Evolutionary conservation across 2,329 filamentous ascomycete species (phyloP).

Genomic region (Tolypocladium inflatum): DNA sequence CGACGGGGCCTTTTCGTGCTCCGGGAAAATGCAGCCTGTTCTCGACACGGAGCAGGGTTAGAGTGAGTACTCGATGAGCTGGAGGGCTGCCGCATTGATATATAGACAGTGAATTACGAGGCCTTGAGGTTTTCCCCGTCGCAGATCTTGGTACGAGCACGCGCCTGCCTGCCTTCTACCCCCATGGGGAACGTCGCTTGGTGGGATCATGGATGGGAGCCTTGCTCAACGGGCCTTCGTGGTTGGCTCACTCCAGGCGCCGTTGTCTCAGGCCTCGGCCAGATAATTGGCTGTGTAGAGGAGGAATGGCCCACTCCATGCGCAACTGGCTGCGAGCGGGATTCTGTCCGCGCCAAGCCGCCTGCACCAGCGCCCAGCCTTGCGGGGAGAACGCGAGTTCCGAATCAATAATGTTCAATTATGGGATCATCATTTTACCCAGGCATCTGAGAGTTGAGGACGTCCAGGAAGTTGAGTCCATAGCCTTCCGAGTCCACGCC

Average conservation of each 20-base stretch:
- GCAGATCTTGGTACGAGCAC: neutral
- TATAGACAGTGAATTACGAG: neutral
- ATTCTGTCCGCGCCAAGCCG: neutral
- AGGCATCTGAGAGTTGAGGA: conserved; percentile 17
- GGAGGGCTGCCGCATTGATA: neutral
- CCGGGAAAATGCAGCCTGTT: neutral
- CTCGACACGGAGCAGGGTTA: too few relatives aligned
- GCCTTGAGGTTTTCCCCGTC: neutral
- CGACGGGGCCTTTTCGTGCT: neutral
- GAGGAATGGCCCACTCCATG: neutral
- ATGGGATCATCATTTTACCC: neutral
- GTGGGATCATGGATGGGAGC: too few relatives aligned
- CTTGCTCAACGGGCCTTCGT: neutral
- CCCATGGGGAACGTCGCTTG: neutral
- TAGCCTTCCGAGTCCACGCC: conserved; percentile 12
- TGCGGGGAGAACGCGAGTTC: neutral
- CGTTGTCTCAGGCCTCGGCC: neutral
- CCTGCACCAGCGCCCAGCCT: too few relatives aligned
- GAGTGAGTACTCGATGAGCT: neutral
- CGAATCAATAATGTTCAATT: neutral
- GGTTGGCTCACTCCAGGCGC: neutral
- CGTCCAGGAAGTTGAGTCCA: conserved; percentile 13
- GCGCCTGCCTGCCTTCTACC: neutral
- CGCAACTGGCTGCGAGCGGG: neutral
- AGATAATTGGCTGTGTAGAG: neutral